phyloP scores from a whole-genome alignment of 2,329 filamentous ascomycete species.

The Exophiala xenobiotica region DNA sequence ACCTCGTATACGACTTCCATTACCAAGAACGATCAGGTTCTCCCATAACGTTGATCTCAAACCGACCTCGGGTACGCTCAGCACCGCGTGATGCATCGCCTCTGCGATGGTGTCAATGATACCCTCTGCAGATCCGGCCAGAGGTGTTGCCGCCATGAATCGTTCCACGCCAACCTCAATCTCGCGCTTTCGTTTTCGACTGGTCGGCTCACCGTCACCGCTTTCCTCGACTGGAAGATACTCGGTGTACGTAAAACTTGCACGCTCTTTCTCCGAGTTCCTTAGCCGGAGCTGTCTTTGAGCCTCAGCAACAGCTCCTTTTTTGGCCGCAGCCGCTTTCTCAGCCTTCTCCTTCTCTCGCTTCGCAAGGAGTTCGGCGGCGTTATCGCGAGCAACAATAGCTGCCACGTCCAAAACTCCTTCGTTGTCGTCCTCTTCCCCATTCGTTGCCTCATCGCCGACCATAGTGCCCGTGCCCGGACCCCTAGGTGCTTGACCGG shows the following conservation, averaged over 20 bases:
- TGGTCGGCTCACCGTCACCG: conserved; percentile 50
- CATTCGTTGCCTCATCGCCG: conserved; percentile 49
- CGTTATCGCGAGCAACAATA: conserved; percentile 63
- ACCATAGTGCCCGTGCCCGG: conserved; percentile 57
- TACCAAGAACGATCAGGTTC: conserved; percentile 85
- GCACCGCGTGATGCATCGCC: conserved; percentile 78
- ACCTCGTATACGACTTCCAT: conserved; percentile 69
- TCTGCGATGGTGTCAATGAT: conserved; percentile 82
- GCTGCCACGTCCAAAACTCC: conserved; percentile 65
- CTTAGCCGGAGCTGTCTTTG: conserved; percentile 54
- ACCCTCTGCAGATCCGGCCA: conserved; percentile 48
- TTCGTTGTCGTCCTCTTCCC: conserved; percentile 55
- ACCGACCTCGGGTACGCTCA: conserved; percentile 77
- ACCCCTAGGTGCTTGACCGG: conserved; percentile 48
- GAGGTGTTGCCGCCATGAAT: conserved; percentile 56
- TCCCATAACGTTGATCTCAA: conserved; percentile 90
- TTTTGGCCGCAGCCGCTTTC: conserved; percentile 52
- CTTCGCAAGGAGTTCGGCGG: conserved; percentile 61
- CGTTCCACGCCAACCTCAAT: conserved; percentile 63
- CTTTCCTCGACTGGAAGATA: conserved; percentile 55
- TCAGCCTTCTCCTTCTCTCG: conserved; percentile 64
- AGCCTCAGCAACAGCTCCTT: conserved; percentile 46
- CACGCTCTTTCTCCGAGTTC: conserved; percentile 60
- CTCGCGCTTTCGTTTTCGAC: conserved; percentile 51
- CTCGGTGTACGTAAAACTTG: conserved; percentile 62